Conservation (phyloP, 1,284 basidiomycete genomes). For the Ustilago hordei region DNA sequence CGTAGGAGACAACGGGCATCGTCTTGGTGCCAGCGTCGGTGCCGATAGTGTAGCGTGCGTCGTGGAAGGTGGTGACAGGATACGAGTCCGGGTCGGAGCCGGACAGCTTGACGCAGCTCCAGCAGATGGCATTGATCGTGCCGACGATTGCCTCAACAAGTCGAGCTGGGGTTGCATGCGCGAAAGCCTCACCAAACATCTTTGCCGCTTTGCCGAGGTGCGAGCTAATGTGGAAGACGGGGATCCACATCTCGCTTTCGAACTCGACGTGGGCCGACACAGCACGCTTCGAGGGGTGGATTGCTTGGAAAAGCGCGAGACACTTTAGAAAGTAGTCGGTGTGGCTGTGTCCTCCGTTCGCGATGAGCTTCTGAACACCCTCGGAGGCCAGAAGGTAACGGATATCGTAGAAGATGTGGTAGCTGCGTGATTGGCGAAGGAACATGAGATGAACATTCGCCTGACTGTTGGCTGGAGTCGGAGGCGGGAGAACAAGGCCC, state of each 20-base stretch:
- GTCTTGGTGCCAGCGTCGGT: constrained; percentile 74
- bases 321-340: constrained; percentile 58
- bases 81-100: constrained; percentile 74
- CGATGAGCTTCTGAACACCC: constrained; percentile 65
- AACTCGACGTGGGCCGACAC: constrained; percentile 66
- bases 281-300: constrained; percentile 62
- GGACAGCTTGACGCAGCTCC: constrained; percentile 39
- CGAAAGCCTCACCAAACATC: constrained; percentile 64
- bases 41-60: constrained; percentile 72
- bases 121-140: constrained; percentile 78
- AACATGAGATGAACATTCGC: constrained; percentile 56
- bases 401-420: constrained; percentile 67
- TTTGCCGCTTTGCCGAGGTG: constrained; percentile 63
- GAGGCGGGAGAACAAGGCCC: constrained; percentile 54
- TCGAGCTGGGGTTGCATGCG: constrained; percentile 73
- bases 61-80: constrained; percentile 74
- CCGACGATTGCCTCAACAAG: constrained; percentile 78
- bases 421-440: constrained; percentile 58
- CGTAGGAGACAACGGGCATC: constrained; percentile 76
- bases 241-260: constrained; percentile 67
- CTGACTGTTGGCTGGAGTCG: constrained; percentile 46
- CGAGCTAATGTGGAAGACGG: constrained; percentile 65
- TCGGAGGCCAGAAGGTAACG: constrained; percentile 63
- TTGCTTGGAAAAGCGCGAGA: constrained; percentile 63
- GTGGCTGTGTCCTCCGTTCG: constrained; percentile 27